These are phyloP conservation scores for Acanthamoeba sp. DNA, from an alignment of 208 protist species.

Conservation along the genomic window DNA sequence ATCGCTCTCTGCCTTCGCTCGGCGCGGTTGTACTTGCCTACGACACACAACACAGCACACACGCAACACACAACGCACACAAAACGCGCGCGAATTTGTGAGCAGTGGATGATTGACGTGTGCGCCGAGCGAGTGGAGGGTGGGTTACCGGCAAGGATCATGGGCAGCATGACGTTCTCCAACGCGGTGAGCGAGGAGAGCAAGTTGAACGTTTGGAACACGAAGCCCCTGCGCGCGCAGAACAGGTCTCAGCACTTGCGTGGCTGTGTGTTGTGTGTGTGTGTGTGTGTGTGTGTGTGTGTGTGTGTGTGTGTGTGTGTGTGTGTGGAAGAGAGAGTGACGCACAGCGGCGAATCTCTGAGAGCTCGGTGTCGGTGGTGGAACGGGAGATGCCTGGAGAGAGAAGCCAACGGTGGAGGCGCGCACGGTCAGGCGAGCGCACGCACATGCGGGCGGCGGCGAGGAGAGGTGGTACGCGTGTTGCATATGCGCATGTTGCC, in stretches of 20 bases:
- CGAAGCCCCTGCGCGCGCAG: slow-evolving; percentile 91
- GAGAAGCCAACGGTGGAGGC: too few species aligned
- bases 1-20: slow-evolving; percentile 91
- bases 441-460: neutral
- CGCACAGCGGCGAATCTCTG: slow-evolving; percentile 76
- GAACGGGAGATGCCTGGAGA: slow-evolving; percentile 76
- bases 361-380: slow-evolving; percentile 80
- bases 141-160: slow-evolving; percentile 93
- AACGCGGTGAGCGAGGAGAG: slow-evolving; percentile 95
- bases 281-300: too few species aligned
- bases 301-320: too few species aligned
- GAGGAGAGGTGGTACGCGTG: slow-evolving; percentile 82
- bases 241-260: neutral
- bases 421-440: neutral
- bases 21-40: slow-evolving; percentile 61
- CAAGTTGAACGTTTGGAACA: slow-evolving; percentile 98
- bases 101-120: too few species aligned
- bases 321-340: neutral
- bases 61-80: too few species aligned
- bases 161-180: slow-evolving; percentile 97
- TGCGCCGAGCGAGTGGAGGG: too few species aligned
- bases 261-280: neutral
- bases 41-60: neutral
- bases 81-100: too few species aligned
- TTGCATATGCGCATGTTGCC: slow-evolving; percentile 95